Conservation (phyloP, 352 stramenopile species). For the Globisporangium radiosum region DNA sequence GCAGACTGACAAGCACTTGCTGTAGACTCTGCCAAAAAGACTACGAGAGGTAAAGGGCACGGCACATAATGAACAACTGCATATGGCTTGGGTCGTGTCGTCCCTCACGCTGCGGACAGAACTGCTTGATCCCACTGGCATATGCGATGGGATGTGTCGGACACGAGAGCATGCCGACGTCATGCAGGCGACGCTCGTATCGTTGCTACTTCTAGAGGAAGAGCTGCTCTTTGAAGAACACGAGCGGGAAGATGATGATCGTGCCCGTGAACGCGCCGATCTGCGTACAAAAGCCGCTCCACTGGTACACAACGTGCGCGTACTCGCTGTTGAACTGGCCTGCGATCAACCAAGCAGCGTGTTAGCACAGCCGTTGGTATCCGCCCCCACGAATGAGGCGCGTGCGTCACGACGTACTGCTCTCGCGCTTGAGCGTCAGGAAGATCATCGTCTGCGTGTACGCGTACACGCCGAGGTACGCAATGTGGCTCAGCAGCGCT, state of each 20-base stretch:
- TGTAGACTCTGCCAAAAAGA: too few relatives aligned
- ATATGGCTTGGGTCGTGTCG: too few relatives aligned
- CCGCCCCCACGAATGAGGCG: too few relatives aligned
- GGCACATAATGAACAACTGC: too few relatives aligned
- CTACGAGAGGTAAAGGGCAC: too few relatives aligned
- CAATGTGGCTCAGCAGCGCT: conserved; percentile 41
- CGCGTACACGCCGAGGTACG: conserved; percentile 47
- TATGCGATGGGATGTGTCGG: too few relatives aligned
- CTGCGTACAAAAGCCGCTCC: conserved; percentile 59
- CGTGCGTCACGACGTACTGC: conserved; percentile 14
- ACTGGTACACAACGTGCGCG: conserved; percentile 55
- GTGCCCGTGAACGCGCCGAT: conserved; percentile 57
- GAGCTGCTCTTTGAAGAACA: conserved; percentile 49
- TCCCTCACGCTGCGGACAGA: too few relatives aligned
- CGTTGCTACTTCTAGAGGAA: conserved; percentile 19
- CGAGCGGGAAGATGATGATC: conserved; percentile 54
- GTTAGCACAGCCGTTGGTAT: too few relatives aligned
- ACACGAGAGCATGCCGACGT: too few relatives aligned
- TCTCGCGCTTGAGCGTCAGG: conserved; percentile 52
- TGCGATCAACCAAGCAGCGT: conserved; percentile 1
- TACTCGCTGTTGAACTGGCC: conserved; percentile 25
- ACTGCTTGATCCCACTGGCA: too few relatives aligned
- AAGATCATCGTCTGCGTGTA: conserved; percentile 80
- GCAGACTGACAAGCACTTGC: too few relatives aligned
- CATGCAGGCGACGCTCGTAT: too few relatives aligned